Percentiles rank a stretch among this genome's conserved stretches.
phyloP scores from a whole-genome alignment of 441 rosid genomes.

The Biscutella laevigata region DNA sequence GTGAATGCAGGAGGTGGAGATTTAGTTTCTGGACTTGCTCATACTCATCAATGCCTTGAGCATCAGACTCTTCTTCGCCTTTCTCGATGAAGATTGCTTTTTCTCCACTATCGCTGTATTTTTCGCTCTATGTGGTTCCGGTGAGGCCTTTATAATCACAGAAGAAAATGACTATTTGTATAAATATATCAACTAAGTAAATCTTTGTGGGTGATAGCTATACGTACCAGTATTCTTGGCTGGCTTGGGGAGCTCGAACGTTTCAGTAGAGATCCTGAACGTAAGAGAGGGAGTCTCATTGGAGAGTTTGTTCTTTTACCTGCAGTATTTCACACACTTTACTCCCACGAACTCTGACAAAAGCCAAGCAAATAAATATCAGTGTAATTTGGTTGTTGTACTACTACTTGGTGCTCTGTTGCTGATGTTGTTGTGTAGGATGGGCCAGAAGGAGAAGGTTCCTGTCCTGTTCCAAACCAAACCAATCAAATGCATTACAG shows the following conservation, averaged over 20 bases:
- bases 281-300: constrained; percentile 32
- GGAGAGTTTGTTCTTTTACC: constrained; percentile 53
- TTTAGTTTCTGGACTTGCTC: constrained; percentile 41
- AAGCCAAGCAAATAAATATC: neutral
- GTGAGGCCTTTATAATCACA: constrained; percentile 10
- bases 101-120: constrained; percentile 35
- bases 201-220: neutral
- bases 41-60: constrained; percentile 69
- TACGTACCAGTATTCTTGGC: constrained; percentile 32
- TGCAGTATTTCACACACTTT: constrained; percentile 16
- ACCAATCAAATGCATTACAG: constrained; percentile 19
- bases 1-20: neutral
- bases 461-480: constrained; percentile 24
- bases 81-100: constrained; percentile 36
- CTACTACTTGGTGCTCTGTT: constrained; percentile 31
- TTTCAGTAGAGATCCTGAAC: constrained; percentile 43
- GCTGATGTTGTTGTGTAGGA: constrained; percentile 19
- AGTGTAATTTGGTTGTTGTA: neutral
- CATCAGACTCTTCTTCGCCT: constrained; percentile 24
- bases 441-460: constrained; percentile 31
- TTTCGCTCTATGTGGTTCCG: constrained; percentile 43
- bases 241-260: constrained; percentile 52
- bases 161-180: constrained; percentile 10
- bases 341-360: too few relatives aligned
- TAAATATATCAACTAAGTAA: neutral